phyloP scores from a whole-genome alignment of 441 rosid species.

The Populus hybrid region DNA sequence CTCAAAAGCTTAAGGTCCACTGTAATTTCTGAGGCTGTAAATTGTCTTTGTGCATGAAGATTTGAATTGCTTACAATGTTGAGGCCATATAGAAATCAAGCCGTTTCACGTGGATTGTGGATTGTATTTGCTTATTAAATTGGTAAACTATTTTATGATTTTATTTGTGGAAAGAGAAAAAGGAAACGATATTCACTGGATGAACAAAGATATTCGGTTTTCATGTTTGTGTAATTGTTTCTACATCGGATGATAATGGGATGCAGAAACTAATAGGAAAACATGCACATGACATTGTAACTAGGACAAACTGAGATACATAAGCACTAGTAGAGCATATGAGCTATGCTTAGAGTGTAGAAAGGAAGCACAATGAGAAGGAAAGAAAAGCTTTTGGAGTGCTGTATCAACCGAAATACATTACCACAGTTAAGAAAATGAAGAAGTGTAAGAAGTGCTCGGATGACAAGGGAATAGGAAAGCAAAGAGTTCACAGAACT shows the following conservation, averaged over 20 bases:
- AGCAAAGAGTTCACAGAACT: neutral
- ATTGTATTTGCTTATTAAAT: neutral
- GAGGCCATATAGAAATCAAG: slow-evolving; percentile 8
- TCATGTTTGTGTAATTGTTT: neutral
- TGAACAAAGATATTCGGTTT: neutral
- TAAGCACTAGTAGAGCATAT: neutral
- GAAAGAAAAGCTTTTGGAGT: neutral
- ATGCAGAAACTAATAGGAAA: neutral
- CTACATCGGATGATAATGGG: neutral
- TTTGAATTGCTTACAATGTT: slow-evolving; percentile 11
- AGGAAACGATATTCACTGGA: neutral
- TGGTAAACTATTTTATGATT: slow-evolving; percentile 1
- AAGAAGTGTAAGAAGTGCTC: neutral
- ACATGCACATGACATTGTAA: neutral
- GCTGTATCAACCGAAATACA: neutral
- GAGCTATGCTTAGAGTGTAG: neutral
- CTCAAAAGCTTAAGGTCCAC: slow-evolving; percentile 64
- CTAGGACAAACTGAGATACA: slow-evolving; percentile 2
- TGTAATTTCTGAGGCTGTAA: slow-evolving; percentile 34
- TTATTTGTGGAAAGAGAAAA: neutral
- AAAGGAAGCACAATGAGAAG: neutral
- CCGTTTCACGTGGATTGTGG: slow-evolving; percentile 15
- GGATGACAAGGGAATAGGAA: neutral
- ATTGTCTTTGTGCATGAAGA: slow-evolving; percentile 19
- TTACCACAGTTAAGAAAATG: neutral